Evolutionary conservation across 106 monocot species (phyloP).

Genomic region (Allium cepa): DNA sequence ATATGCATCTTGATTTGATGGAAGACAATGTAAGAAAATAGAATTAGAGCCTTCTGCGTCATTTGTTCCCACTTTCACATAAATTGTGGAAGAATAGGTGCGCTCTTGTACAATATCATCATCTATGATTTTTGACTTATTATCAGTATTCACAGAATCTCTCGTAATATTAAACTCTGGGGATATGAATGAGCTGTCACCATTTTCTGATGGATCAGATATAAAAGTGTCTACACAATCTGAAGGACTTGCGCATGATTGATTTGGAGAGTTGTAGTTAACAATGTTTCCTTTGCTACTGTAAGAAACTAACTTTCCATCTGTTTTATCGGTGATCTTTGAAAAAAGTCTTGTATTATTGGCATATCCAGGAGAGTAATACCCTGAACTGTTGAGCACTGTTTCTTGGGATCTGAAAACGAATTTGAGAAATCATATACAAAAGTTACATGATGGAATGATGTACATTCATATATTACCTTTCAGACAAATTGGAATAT

Average conservation of each 20-base stretch:
- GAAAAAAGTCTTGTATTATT: background rate
- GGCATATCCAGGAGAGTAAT: slow-evolving; percentile 1
- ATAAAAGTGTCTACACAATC: slow-evolving; percentile 30
- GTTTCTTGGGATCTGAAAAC: slow-evolving; percentile 16
- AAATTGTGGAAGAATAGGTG: background rate
- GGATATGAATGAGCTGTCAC: slow-evolving; percentile 21
- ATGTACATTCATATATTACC: slow-evolving; percentile 18
- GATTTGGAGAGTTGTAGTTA: slow-evolving; percentile 10
- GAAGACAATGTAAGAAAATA: slow-evolving; percentile 1
- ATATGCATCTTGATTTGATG: slow-evolving; percentile 5
- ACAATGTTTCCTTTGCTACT: slow-evolving; percentile 3
- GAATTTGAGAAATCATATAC: background rate
- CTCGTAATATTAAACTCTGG: slow-evolving; percentile 10
- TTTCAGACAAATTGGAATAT: slow-evolving; percentile 17
- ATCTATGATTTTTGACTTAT: background rate
- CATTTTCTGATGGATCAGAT: slow-evolving; percentile 24
- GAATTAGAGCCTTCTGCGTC: background rate
- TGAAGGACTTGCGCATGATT: slow-evolving; percentile 22
- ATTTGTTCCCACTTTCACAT: slow-evolving; percentile 1
- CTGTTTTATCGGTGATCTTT: background rate
- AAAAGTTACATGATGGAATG: background rate
- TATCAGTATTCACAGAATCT: slow-evolving; percentile 6
- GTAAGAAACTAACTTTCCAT: slow-evolving; percentile 8
- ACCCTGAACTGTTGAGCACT: slow-evolving; percentile 3
- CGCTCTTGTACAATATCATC: slow-evolving; percentile 6